A percentile compares a stretch with the other conserved stretches of the same genome.
Conservation (phyloP, 1,284 basidiomycete species). For the Marasmius fiardii region DNA sequence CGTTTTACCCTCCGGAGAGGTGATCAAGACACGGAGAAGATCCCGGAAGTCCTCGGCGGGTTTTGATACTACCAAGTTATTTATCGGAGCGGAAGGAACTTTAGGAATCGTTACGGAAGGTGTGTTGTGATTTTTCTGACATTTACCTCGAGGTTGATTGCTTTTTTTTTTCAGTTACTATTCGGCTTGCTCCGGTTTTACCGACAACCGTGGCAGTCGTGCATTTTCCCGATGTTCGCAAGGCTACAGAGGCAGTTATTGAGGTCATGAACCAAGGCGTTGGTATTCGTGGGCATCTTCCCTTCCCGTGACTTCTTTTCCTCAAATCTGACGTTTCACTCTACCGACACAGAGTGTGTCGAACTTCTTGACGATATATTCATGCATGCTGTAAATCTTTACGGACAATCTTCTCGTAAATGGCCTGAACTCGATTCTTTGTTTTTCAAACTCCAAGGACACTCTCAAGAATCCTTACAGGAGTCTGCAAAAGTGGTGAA, state of each 20-base stretch:
- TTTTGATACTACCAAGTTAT: conserved; percentile 88
- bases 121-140: conserved; percentile 21
- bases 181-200: conserved; percentile 3
- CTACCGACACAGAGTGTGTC: conserved; percentile 54
- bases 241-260: conserved; percentile 71
- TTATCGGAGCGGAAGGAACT: conserved; percentile 94
- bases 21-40: conserved; percentile 88
- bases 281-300: conserved; percentile 55
- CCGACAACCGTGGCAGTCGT: conserved; percentile 72
- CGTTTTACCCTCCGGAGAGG: conserved; percentile 86
- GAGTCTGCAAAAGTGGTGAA: conserved; percentile 63
- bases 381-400: conserved; percentile 69
- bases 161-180: conserved; percentile 9
- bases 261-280: conserved; percentile 74
- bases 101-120: conserved; percentile 92
- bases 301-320: conserved; percentile 1
- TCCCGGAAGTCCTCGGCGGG: conserved; percentile 91
- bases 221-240: conserved; percentile 64
- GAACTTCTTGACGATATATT: conserved; percentile 74
- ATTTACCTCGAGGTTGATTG: conserved; percentile 27
- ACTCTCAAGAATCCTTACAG: conserved; percentile 52
- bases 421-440: conserved; percentile 74
- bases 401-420: conserved; percentile 51
- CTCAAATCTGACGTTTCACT: neutral
- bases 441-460: conserved; percentile 89